Conservation (phyloP, 495 filamentous ascomycete genomes). For the Neurospora sp. region DNA sequence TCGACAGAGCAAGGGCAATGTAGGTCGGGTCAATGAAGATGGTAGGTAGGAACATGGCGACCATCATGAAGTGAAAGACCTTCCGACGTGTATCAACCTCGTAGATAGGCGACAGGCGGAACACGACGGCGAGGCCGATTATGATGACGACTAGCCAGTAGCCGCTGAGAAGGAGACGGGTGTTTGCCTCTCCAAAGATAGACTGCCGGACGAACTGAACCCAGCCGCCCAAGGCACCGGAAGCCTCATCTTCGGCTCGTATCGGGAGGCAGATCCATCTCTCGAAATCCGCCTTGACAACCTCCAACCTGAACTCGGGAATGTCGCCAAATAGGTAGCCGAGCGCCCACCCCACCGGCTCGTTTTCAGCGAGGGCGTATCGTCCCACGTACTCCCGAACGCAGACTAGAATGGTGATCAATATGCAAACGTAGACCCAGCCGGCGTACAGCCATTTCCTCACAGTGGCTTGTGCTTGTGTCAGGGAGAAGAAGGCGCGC, state of each 20-base stretch:
- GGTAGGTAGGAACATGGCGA: slow-evolving; percentile 83
- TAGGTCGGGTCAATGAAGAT: slow-evolving; percentile 80
- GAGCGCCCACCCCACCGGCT: slow-evolving; percentile 87
- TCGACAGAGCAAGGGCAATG: slow-evolving; percentile 60
- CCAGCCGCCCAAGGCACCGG: slow-evolving; percentile 43
- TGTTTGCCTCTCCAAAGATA: slow-evolving; percentile 64
- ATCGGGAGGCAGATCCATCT: slow-evolving; percentile 67
- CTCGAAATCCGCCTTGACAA: slow-evolving; percentile 54
- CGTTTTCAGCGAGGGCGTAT: slow-evolving; percentile 56
- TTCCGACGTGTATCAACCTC: slow-evolving; percentile 97
- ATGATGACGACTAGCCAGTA: slow-evolving; percentile 64
- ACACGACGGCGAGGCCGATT: slow-evolving; percentile 61
- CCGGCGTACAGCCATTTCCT: slow-evolving; percentile 77
- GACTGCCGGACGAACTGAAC: slow-evolving; percentile 46
- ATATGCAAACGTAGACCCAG: slow-evolving; percentile 61
- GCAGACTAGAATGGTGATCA: slow-evolving; percentile 54
- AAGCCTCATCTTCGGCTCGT: slow-evolving; percentile 19
- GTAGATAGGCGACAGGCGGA: slow-evolving; percentile 55
- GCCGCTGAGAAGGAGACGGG: slow-evolving; percentile 62
- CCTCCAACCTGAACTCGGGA: slow-evolving; percentile 52
- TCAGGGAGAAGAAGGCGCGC: slow-evolving; percentile 70
- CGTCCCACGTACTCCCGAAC: slow-evolving; percentile 58
- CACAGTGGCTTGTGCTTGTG: slow-evolving; percentile 59
- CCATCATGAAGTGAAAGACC: slow-evolving; percentile 98
- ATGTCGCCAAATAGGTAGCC: slow-evolving; percentile 83